phyloP scores from a whole-genome alignment of 1,139 yeast genomes.

The Blastobotrys serpentis region DNA sequence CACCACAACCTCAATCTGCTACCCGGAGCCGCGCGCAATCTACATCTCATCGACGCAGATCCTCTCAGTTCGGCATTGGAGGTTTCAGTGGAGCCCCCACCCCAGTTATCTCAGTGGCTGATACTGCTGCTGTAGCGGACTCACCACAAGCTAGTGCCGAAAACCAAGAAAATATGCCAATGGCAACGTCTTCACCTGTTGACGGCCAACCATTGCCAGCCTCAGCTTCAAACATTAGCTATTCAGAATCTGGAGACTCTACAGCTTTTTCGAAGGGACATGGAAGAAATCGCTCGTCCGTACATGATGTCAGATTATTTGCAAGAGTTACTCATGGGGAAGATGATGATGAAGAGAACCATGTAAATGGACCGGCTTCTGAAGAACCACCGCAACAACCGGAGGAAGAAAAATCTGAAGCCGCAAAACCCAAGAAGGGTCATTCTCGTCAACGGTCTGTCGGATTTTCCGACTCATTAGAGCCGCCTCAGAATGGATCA shows the following conservation, averaged over 20 bases:
- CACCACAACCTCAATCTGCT: neutral
- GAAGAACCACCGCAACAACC: neutral
- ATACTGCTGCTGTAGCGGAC: neutral
- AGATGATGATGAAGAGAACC: neutral
- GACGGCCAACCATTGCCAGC: constrained; percentile 1
- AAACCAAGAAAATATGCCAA: neutral
- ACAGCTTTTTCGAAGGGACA: constrained; percentile 17
- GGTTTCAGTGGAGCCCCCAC: neutral
- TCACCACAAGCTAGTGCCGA: neutral
- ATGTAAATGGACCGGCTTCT: neutral
- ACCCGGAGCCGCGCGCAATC: neutral
- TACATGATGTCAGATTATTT: constrained; percentile 20
- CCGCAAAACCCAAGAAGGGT: neutral
- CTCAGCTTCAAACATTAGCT: neutral
- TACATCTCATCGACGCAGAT: neutral
- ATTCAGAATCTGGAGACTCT: neutral
- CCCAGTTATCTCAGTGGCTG: neutral
- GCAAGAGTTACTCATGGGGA: constrained; percentile 14
- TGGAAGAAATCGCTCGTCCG: constrained; percentile 19
- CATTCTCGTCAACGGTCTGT: neutral
- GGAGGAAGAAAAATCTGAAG: neutral
- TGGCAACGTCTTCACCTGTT: constrained; percentile 1
- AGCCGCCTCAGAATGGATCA: too few species aligned
- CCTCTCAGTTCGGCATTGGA: neutral
- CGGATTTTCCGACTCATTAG: neutral